Base-by-base conservation (phyloP, 1,139 yeast species). In the Dujonia santamariae region DNA sequence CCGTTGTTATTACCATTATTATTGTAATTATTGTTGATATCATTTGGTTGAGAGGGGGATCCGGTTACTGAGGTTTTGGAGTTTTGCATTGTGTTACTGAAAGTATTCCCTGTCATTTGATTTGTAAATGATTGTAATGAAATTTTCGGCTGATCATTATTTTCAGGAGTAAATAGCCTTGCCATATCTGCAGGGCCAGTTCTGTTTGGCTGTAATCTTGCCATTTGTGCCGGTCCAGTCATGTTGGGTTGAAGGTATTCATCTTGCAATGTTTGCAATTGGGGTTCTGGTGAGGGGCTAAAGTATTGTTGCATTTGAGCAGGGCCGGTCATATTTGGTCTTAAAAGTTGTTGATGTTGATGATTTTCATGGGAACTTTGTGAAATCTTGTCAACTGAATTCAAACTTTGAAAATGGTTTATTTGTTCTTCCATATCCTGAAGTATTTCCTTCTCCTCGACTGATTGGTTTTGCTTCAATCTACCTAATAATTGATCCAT, bases 341-440 rank as follows among this genome's bases (percentile, higher is more conserved):
- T 59, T 32, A 73, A 55, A 20, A 70, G 64, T 37, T 53, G 54
- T 31, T 51, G 49, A 22, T 78, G 77, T 28, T 75, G 58, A 37
- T 63, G 71, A 27, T 27, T 17, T 0, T 83, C 81, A 1, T 68
- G 69, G 3, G 83, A 82, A 40, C 64, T 78, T 11, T 77, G 64
- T 19, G 81, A 73, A 3, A 78, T 85, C 33, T 82, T 75, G 50
- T 82, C 88, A 5, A 80, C 83, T 7, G 75, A 72, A 38, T 67
- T 48, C 37, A 81, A 73, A 47, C 81, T 76, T 38, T 72, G 78
- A 54, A 82, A 82, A 52, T 79, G 83, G 37, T 76, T 76, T 31
- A 80, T 69, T 21, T 82, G 80, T 7, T 80, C 78, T 43, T 72
- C 79, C 80, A 81, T 79, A 41, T 80, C 90, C 38, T 72, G 70